A percentile compares a stretch with the other conserved stretches of the same genome.
Evolutionary conservation across 1,139 yeast genomes (phyloP).

Genomic region (Taphrina deformans): DNA sequence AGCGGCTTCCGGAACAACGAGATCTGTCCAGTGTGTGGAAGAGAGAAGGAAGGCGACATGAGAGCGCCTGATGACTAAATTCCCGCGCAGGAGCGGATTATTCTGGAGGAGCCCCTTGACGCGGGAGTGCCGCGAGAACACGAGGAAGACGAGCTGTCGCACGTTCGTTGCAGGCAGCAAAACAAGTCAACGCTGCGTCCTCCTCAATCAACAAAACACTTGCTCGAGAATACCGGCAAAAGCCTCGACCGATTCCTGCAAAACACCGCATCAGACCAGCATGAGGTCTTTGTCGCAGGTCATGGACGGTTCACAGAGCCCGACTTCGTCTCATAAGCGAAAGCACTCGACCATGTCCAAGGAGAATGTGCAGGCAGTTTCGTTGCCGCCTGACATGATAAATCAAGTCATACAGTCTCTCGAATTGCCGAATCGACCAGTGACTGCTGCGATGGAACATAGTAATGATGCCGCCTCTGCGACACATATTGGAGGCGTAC

Average conservation of each 20-base stretch:
- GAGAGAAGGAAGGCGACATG: background rate
- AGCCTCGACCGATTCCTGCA: background rate
- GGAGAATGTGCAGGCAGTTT: background rate
- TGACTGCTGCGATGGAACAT: constrained; percentile 53
- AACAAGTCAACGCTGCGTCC: background rate
- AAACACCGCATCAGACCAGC: background rate
- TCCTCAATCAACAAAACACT: constrained; percentile 13
- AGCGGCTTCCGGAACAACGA: no score
- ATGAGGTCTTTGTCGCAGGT: constrained; percentile 21
- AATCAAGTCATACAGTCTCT: constrained; percentile 44
- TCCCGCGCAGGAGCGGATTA: background rate
- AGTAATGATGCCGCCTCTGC: constrained; percentile 58
- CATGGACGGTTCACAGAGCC: constrained; percentile 21
- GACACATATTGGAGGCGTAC: constrained; percentile 78
- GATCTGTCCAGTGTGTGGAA: no score
- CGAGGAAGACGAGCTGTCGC: background rate
- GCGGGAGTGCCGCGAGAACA: background rate
- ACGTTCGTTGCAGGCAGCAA: background rate
- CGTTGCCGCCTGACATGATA: constrained; percentile 37
- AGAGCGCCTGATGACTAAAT: background rate
- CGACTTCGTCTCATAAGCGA: constrained; percentile 16
- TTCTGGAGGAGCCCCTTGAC: background rate
- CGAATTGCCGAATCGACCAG: constrained; percentile 40
- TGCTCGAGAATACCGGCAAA: background rate
- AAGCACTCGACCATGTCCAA: constrained; percentile 17